phyloP scores from a whole-genome alignment of 805 yeast genomes.

The Wickerhamiella kazuoi region DNA sequence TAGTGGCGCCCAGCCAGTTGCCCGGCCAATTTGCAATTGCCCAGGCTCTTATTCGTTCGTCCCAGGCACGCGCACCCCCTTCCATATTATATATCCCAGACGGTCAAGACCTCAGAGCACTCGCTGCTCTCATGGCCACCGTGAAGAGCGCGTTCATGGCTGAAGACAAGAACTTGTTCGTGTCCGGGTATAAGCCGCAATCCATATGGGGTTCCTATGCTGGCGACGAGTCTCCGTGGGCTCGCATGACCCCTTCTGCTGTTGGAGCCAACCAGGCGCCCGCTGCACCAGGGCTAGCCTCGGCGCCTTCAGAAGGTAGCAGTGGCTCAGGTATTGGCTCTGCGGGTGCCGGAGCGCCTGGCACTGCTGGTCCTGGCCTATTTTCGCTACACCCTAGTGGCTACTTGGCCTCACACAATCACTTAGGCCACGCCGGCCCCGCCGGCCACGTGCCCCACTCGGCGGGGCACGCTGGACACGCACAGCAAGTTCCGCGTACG shows the following conservation, averaged over 20 bases:
- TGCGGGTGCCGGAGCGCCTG: background rate
- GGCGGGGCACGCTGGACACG: background rate
- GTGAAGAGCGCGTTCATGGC: slow-evolving; percentile 1
- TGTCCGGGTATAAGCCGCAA: background rate
- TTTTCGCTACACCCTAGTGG: background rate
- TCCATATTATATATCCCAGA: background rate
- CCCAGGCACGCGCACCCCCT: background rate
- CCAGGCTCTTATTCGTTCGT: background rate
- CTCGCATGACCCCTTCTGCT: too few relatives aligned
- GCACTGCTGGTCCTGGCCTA: too few relatives aligned
- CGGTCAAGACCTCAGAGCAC: background rate
- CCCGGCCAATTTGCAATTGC: too few relatives aligned
- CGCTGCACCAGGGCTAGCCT: too few relatives aligned
- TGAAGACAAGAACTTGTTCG: slow-evolving; percentile 1
- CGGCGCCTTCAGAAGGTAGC: too few relatives aligned
- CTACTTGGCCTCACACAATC: background rate
- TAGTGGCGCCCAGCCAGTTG: too few relatives aligned
- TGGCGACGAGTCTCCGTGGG: background rate
- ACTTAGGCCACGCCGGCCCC: background rate
- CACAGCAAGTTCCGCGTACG: background rate
- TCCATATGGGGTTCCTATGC: slow-evolving; percentile 2
- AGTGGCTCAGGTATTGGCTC: too few relatives aligned
- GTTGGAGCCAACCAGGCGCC: too few relatives aligned
- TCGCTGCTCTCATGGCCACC: slow-evolving; percentile 1
- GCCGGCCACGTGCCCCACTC: background rate